Percentiles rank a stretch among this genome's conserved stretches.
phyloP scores from a whole-genome alignment of 2,329 filamentous ascomycete species.

The Cladosporium sp. region DNA sequence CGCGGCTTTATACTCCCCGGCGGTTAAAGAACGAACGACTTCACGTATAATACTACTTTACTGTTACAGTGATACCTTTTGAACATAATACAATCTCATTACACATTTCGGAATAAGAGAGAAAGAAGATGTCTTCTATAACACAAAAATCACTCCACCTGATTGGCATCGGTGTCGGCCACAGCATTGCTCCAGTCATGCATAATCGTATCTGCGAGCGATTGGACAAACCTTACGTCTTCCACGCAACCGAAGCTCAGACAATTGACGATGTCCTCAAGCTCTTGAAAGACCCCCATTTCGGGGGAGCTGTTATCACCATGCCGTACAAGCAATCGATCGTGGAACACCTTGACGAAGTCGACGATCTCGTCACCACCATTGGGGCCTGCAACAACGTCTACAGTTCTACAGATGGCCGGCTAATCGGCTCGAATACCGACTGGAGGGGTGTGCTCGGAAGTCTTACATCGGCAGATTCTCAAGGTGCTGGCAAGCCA shows the following conservation, averaged over 20 bases:
- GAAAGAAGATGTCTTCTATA: background rate
- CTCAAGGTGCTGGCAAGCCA: slow-evolving; percentile 19
- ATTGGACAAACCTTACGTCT: slow-evolving; percentile 34
- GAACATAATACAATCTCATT: too few species aligned
- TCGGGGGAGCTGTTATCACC: slow-evolving; percentile 34
- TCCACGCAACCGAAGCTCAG: slow-evolving; percentile 28
- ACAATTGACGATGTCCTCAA: slow-evolving; percentile 31
- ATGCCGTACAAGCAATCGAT: slow-evolving; percentile 42
- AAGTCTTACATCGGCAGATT: slow-evolving; percentile 27
- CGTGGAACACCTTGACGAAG: slow-evolving; percentile 33
- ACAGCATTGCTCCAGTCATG: slow-evolving; percentile 39
- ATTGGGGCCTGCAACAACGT: slow-evolving; percentile 39
- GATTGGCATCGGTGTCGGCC: slow-evolving; percentile 36
- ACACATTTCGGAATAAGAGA: too few species aligned
- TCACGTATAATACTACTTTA: background rate
- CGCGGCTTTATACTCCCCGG: background rate
- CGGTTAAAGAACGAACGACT: background rate
- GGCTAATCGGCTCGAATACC: slow-evolving; percentile 38
- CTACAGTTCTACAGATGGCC: slow-evolving; percentile 25
- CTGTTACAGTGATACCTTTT: too few species aligned
- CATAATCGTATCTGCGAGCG: slow-evolving; percentile 37
- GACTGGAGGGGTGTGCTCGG: slow-evolving; percentile 41
- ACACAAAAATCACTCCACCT: slow-evolving; percentile 28
- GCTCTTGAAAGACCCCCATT: slow-evolving; percentile 27
- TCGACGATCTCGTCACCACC: slow-evolving; percentile 33